Evolutionary conservation across 2,329 filamentous ascomycete genomes (phyloP).

Genomic region (Raffaelea ambrosiae): DNA sequence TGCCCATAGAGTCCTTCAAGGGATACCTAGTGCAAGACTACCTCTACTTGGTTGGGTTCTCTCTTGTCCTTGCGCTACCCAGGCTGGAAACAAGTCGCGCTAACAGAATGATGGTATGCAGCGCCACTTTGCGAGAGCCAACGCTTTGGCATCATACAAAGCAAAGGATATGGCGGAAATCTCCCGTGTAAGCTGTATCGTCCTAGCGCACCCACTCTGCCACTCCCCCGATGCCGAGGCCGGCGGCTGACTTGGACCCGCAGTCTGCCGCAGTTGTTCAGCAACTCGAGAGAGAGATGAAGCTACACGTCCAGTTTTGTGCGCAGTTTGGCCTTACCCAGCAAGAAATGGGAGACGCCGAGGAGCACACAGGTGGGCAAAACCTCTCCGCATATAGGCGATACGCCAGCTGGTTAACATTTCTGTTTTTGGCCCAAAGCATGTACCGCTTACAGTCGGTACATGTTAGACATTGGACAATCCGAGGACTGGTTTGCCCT

Average conservation of each 20-base stretch:
- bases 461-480: constrained; percentile 75
- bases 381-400: no score
- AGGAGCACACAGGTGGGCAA: constrained; percentile 62
- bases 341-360: constrained; percentile 60
- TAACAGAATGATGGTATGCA: constrained; percentile 21
- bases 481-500: constrained; percentile 83
- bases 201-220: no score
- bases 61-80: no score
- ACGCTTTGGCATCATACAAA: constrained; percentile 80
- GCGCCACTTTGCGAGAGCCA: constrained; percentile 82
- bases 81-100: no score
- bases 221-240: no score
- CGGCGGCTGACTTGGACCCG: no score
- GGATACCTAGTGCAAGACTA: constrained; percentile 90
- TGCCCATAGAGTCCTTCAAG: constrained; percentile 73
- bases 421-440: constrained; percentile 17
- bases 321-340: constrained; percentile 67
- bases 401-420: no score
- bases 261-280: constrained; percentile 52
- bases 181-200: constrained; percentile 42
- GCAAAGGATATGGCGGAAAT: constrained; percentile 66
- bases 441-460: constrained; percentile 31
- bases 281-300: constrained; percentile 72
- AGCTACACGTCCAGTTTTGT: constrained; percentile 77
- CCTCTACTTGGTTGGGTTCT: constrained; percentile 71